Conservation (phyloP, 2,329 filamentous ascomycete genomes). For the Emmonsiellopsis sp. region DNA sequence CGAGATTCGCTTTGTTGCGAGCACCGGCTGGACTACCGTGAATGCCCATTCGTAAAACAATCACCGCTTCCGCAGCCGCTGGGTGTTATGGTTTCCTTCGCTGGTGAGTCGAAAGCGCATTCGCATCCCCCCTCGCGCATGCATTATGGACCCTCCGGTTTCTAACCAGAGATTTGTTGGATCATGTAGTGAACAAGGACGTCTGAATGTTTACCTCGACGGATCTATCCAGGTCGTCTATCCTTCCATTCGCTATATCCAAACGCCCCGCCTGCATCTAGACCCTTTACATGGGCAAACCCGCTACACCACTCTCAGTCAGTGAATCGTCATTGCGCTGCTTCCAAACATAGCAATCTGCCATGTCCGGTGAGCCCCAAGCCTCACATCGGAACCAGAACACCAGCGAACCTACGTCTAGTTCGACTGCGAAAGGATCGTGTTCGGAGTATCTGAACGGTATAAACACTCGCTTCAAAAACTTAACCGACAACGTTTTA, state of each 20-base stretch:
- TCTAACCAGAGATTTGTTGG: neutral
- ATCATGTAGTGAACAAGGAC: neutral
- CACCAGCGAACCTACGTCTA: constrained; percentile 3
- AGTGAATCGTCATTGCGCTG: neutral
- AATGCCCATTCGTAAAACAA: too few species aligned
- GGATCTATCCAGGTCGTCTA: neutral
- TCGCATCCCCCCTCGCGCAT: neutral
- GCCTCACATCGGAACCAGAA: constrained; percentile 5
- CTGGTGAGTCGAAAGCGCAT: too few species aligned
- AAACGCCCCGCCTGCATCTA: neutral
- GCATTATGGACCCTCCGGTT: neutral
- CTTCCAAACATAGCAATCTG: constrained; percentile 4
- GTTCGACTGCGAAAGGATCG: constrained; percentile 9
- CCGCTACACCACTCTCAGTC: neutral
- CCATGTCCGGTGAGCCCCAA: constrained; percentile 11
- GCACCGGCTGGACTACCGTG: too few species aligned
- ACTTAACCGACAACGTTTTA: constrained; percentile 32
- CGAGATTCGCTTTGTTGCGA: too few species aligned
- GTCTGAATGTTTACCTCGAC: neutral
- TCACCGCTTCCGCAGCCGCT: too few species aligned
- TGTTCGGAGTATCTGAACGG: constrained; percentile 11
- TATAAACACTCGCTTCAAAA: constrained; percentile 28
- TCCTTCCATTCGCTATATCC: neutral
- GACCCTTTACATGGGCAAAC: neutral
- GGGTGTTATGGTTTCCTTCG: too few species aligned